Base-by-base conservation (phyloP, 2,329 filamentous ascomycete species). In the Penicillium sp. region DNA sequence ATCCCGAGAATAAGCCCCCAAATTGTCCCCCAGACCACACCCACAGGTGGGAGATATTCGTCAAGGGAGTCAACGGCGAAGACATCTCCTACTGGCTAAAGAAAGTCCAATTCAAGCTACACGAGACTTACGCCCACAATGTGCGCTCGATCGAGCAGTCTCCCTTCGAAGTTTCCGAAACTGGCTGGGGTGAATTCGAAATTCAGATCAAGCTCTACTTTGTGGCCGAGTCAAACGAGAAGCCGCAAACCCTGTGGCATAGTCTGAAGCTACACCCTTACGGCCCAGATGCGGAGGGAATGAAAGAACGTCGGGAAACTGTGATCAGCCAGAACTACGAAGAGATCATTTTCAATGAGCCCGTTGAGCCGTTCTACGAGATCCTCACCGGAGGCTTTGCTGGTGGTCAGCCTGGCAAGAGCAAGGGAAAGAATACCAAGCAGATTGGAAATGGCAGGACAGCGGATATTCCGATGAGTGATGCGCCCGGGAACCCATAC, bases 141-240 rank as follows among this genome's bases (percentile, higher is more conserved):
- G 84, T 94, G 23, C 89, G 94, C 66, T 96, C 89, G 73, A 82
- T 94, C 69, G 93, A 96, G 69, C 85, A 86, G 60, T 85, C 90
- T 70, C 92, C 81, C 12, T 99, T 97, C 69, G 82, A 91, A 69
- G 89, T 97, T 60, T 85, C 86, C 61, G 94, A 97, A 76, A 97
- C 94, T 0, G 94, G 94, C 49, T 99, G 96, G 90, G 94, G 94
- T 69, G 94, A 97, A 78, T 99, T 99, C 79, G 91, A 94, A 74
- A 96, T 99, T 69, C 90, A 93, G 62, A 89, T 99, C 72, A 92
- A 96, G 72, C 83, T 99, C 44, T 96, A 96, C 79, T 99, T 97
- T 77, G 87, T 90, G 55, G 87, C 89, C 55, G 90, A 96, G 72
- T 89, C 88, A 38, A 87, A 86, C 68, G 94, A 99, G 80, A 99